Conservation (phyloP, 306 rosid genomes). For the Rosa lucieae region DNA sequence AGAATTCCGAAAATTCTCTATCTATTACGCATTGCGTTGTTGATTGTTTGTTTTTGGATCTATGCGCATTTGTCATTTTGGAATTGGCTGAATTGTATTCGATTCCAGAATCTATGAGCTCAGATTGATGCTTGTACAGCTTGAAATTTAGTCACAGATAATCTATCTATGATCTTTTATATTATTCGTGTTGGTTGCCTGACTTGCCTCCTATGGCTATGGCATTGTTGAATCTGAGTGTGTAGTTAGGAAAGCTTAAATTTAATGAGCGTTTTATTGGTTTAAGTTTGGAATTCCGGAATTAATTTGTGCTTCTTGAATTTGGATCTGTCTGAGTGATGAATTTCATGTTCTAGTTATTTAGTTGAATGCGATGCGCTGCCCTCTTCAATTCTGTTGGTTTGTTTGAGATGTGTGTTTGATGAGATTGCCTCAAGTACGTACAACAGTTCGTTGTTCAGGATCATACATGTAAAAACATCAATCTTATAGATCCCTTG, state of each 20-base stretch:
- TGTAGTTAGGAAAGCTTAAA: neutral
- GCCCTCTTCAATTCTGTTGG: neutral
- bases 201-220: neutral
- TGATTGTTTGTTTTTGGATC: slow-evolving; percentile 11
- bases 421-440: neutral
- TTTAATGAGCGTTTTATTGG: neutral
- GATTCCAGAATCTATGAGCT: neutral
- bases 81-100: slow-evolving; percentile 2
- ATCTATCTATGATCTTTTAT: neutral
- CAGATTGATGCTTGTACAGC: neutral
- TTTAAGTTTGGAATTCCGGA: neutral
- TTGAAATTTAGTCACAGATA: neutral
- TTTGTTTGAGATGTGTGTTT: neutral
- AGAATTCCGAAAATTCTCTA: slow-evolving; percentile 12
- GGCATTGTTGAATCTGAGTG: neutral
- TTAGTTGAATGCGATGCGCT: neutral
- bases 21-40: neutral
- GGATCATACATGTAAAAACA: neutral
- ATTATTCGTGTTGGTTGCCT: neutral
- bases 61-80: neutral
- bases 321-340: neutral
- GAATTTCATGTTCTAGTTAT: neutral
- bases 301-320: too few relatives aligned
- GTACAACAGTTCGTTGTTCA: neutral
- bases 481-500: neutral